These are phyloP conservation scores for Russula earlei DNA, from an alignment of 768 basidiomycete species.

Conservation along the genomic window DNA sequence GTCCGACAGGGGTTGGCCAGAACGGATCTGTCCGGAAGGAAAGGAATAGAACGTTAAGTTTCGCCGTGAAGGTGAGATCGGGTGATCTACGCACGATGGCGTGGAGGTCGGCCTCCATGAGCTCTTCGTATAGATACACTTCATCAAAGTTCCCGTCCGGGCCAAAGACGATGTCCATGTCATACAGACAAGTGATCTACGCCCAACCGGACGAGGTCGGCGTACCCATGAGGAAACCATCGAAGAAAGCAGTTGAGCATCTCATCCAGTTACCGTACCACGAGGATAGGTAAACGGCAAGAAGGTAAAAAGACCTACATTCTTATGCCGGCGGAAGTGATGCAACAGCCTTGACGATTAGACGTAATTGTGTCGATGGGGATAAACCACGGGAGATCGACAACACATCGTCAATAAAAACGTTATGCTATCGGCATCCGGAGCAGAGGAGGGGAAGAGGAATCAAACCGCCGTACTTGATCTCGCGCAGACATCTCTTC, in stretches of 20 bases:
- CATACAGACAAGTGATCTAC: constrained; percentile 93
- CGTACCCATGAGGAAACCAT: neutral
- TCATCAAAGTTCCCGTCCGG: constrained; percentile 90
- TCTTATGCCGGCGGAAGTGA: constrained; percentile 99
- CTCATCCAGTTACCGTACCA: neutral
- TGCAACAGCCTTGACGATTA: constrained; percentile 59
- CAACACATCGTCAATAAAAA: neutral
- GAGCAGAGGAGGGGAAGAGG: neutral
- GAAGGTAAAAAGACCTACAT: constrained; percentile 40
- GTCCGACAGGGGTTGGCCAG: constrained; percentile 80
- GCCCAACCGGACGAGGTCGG: neutral
- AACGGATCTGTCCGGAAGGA: constrained; percentile 51
- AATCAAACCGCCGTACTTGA: constrained; percentile 49
- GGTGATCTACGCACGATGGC: constrained; percentile 63
- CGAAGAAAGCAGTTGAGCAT: neutral
- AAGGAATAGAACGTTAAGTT: neutral
- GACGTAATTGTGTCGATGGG: constrained; percentile 13
- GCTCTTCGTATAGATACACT: constrained; percentile 94
- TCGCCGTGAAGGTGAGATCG: neutral
- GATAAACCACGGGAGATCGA: neutral
- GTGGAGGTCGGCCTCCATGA: constrained; percentile 99
- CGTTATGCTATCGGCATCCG: too few relatives aligned
- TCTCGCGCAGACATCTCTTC: constrained; percentile 92
- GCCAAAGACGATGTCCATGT: constrained; percentile 96
- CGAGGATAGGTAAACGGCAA: too few relatives aligned